Evolutionary conservation across 441 rosid genomes (phyloP).

Genomic region (Adansonia grandidieri): DNA sequence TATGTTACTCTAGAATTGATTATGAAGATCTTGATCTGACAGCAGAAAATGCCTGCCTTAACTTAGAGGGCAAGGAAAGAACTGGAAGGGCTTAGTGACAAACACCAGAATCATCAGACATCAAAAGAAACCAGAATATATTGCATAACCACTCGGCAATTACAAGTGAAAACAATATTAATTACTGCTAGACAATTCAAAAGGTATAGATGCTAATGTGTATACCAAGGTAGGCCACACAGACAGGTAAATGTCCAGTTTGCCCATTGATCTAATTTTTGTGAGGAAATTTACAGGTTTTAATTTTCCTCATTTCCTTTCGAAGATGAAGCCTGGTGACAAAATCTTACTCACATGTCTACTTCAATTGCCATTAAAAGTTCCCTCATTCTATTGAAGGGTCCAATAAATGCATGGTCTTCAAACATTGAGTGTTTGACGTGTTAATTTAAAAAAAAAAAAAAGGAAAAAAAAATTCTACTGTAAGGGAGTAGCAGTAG

Average conservation of each 20-base stretch:
- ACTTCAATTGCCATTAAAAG: background rate
- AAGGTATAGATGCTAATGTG: background rate
- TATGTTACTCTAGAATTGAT: background rate
- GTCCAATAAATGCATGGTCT: constrained; percentile 8
- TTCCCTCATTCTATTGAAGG: background rate
- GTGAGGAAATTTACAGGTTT: background rate
- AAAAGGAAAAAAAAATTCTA: background rate
- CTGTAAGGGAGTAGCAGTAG: constrained; percentile 1
- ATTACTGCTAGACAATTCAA: background rate
- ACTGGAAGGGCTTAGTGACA: constrained; percentile 9
- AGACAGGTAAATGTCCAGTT: background rate
- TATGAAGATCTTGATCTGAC: constrained; percentile 15
- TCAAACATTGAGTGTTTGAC: background rate
- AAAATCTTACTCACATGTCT: background rate
- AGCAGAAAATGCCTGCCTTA: background rate
- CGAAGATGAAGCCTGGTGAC: background rate
- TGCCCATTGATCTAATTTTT: background rate
- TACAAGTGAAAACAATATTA: background rate
- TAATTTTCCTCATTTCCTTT: background rate
- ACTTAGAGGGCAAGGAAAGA: background rate
- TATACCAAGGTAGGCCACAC: background rate
- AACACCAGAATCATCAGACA: constrained; percentile 10
- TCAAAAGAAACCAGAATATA: constrained; percentile 10
- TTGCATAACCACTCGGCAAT: background rate
- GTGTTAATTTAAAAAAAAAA: background rate